Evolutionary conservation across 352 stramenopile species (phyloP).

Genomic region (Sclerospora graminicola): DNA sequence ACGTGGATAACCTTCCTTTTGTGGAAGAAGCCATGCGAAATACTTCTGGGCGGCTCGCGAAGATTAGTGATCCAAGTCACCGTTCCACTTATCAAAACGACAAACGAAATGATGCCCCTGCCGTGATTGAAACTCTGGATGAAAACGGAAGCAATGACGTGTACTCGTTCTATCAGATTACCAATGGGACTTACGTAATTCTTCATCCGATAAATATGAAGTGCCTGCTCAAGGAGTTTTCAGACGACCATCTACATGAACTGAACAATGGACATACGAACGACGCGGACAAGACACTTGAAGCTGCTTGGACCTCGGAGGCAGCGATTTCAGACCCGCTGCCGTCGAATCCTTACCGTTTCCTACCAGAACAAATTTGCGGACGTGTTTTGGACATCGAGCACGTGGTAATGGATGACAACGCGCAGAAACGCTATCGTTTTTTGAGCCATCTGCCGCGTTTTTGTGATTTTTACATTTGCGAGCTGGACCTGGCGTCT

Average conservation of each 20-base stretch:
- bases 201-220: slow-evolving; percentile 87
- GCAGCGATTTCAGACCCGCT: slow-evolving; percentile 6
- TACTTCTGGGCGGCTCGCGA: slow-evolving; percentile 46
- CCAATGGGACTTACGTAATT: slow-evolving; percentile 81
- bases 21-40: slow-evolving; percentile 70
- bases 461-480: slow-evolving; percentile 84
- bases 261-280: slow-evolving; percentile 3
- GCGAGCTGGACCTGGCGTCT: slow-evolving; percentile 71
- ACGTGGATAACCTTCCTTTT: slow-evolving; percentile 68
- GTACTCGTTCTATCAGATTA: slow-evolving; percentile 85
- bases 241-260: slow-evolving; percentile 21
- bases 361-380: slow-evolving; percentile 39
- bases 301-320: slow-evolving; percentile 22
- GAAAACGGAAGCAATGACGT: slow-evolving; percentile 15
- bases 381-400: slow-evolving; percentile 77
- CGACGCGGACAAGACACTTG: slow-evolving; percentile 13
- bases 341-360: slow-evolving; percentile 30
- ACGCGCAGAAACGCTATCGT: slow-evolving; percentile 72
- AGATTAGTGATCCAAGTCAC: slow-evolving; percentile 4
- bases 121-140: slow-evolving; percentile 5
- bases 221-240: slow-evolving; percentile 73
- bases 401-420: slow-evolving; percentile 81
- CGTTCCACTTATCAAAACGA: neutral
- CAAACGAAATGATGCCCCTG: neutral
- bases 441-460: slow-evolving; percentile 81